These are phyloP conservation scores for Vaccinium corymbosum DNA, from an alignment of 148 eudicot species.

Conservation along the genomic window DNA sequence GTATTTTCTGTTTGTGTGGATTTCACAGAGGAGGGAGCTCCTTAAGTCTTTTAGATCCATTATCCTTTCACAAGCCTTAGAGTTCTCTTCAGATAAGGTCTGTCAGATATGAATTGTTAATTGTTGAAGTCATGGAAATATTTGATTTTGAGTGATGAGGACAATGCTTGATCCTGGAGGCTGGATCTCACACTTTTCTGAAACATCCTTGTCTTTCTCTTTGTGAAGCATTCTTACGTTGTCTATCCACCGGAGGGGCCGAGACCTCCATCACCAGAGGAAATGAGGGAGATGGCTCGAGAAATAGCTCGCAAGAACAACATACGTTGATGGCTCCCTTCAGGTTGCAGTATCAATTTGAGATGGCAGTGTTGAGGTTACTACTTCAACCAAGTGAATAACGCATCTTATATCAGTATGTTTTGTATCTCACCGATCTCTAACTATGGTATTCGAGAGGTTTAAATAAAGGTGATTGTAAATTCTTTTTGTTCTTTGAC, in stretches of 20 bases:
- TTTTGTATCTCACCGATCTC: not conserved
- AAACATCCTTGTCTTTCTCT: conserved; percentile 10
- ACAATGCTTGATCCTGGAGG: not conserved
- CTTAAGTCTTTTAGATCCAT: not conserved
- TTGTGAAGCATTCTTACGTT: conserved; percentile 64
- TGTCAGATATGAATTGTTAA: not conserved
- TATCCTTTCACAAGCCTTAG: not conserved
- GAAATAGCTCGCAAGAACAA: conserved; percentile 74
- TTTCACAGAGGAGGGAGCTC: not conserved
- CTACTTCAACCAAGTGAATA: not conserved
- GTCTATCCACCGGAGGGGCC: conserved; percentile 96
- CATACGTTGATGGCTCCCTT: conserved; percentile 24
- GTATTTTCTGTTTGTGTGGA: not conserved
- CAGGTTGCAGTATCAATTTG: not conserved
- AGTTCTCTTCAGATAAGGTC: not conserved
- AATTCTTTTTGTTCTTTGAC: not conserved
- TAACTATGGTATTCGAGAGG: not conserved
- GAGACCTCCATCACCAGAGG: conserved; percentile 87
- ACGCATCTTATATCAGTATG: not conserved
- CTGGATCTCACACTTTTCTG: conserved; percentile 7
- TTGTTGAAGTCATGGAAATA: not conserved
- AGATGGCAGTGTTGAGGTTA: not conserved
- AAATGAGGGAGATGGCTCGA: conserved; percentile 87
- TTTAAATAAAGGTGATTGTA: not conserved
- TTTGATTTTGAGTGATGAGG: not conserved